Percentiles rank a stretch among this genome's conserved stretches.
Evolutionary conservation across 805 yeast genomes (phyloP).

Genomic region (Zygoascus biomembranicola): DNA sequence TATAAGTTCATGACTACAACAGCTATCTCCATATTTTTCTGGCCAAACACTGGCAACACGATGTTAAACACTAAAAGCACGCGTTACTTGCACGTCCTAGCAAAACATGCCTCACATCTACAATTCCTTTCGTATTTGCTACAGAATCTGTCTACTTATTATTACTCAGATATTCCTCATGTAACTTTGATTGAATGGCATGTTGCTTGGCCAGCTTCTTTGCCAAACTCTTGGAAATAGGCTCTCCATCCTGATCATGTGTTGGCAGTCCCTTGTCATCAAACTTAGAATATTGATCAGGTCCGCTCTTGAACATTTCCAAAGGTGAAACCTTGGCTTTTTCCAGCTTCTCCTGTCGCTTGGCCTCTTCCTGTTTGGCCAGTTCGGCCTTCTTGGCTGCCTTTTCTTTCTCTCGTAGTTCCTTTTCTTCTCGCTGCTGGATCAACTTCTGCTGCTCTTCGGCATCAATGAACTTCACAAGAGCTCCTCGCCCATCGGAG

Average conservation of each 20-base stretch:
- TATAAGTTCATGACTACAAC: too few relatives aligned
- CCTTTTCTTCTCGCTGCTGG: constrained; percentile 47
- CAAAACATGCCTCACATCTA: too few relatives aligned
- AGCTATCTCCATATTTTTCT: too few relatives aligned
- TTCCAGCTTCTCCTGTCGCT: constrained; percentile 53
- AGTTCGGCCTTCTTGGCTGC: constrained; percentile 45
- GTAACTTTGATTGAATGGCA: constrained; percentile 74
- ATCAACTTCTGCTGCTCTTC: constrained; percentile 62
- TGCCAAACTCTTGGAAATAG: constrained; percentile 68
- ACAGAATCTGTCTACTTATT: neutral
- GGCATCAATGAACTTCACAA: constrained; percentile 69
- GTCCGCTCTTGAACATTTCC: constrained; percentile 58
- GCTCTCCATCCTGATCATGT: constrained; percentile 63
- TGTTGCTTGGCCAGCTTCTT: constrained; percentile 76
- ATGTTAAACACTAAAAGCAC: too few relatives aligned
- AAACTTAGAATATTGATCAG: constrained; percentile 59
- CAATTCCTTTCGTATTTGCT: too few relatives aligned
- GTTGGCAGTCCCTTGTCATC: constrained; percentile 82
- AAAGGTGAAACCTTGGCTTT: constrained; percentile 63
- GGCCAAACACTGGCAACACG: too few relatives aligned
- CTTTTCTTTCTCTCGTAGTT: constrained; percentile 44
- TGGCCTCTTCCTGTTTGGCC: constrained; percentile 29
- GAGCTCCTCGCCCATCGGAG: constrained; percentile 63
- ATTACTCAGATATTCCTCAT: constrained; percentile 47
- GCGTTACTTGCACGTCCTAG: too few relatives aligned